These are phyloP conservation scores for Scortechinia acanthostroma DNA, from an alignment of 2,329 filamentous ascomycete genomes.

Conservation along the genomic window DNA sequence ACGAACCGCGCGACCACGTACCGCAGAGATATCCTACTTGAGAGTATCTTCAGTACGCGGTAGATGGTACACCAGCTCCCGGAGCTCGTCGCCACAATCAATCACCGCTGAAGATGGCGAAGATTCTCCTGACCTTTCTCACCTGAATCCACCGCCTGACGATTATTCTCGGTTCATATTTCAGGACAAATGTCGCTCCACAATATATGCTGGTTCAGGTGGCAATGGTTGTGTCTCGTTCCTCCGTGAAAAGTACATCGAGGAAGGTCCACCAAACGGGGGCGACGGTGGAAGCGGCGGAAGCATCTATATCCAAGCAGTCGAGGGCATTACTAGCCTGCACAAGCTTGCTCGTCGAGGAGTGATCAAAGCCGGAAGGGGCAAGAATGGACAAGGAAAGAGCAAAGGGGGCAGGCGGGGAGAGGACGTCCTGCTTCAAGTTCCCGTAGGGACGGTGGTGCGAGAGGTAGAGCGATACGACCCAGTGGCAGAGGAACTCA, in stretches of 20 bases:
- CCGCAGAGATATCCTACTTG: neutral
- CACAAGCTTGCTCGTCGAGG: conserved; percentile 59
- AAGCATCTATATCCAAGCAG: conserved; percentile 60
- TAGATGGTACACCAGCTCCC: too few relatives aligned
- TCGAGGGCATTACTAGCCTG: conserved; percentile 50
- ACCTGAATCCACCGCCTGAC: conserved; percentile 47
- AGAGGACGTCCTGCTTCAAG: conserved; percentile 55
- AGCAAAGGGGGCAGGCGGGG: conserved; percentile 48
- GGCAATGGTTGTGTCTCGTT: conserved; percentile 65
- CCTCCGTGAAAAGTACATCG: conserved; percentile 59
- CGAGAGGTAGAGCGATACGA: conserved; percentile 53
- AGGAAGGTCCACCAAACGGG: conserved; percentile 60
- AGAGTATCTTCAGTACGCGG: too few relatives aligned
- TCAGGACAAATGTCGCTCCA: conserved; percentile 54
- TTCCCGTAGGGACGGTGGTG: conserved; percentile 61
- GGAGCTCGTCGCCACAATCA: too few relatives aligned
- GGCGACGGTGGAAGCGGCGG: conserved; percentile 63
- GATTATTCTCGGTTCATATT: conserved; percentile 59
- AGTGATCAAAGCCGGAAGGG: conserved; percentile 40
- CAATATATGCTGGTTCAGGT: conserved; percentile 48
- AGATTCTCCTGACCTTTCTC: conserved; percentile 14
- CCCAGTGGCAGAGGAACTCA: conserved; percentile 43
- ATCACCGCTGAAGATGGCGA: too few relatives aligned
- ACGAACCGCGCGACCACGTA: neutral
- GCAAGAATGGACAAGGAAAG: conserved; percentile 42